Evolutionary conservation across 2,329 filamentous ascomycete genomes (phyloP), one percentile per base, ranked within the genome.

Genomic region (Diaporthe ampelina): DNA sequence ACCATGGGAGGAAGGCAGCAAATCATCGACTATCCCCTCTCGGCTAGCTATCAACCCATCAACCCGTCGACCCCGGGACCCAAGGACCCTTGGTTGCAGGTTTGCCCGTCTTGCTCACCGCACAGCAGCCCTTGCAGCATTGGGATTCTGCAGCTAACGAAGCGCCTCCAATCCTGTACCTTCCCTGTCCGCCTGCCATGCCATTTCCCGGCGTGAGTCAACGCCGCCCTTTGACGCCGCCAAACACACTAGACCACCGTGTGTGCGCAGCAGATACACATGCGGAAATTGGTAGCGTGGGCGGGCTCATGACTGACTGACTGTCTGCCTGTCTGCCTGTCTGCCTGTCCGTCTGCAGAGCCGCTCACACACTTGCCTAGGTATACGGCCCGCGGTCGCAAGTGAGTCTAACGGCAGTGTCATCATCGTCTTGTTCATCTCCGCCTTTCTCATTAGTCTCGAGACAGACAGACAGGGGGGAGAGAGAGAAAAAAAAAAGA

Each of bases 1-100:
- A 72, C 29, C 29, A 76, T 75, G 54, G 63, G 58, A 35, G 73
- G 59, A 75, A 77, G 70, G 74, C 74, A 57, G 43, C 52, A 54
- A 37, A 35, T 17, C 37, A 50, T 13, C 13, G 61, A 15, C 61
- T 45, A 35, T 58, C 29, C 52, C 56, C n/a, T 58, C 56, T 54
- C 70, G 45, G 68, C 8, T 73, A 19, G 17, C 43, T 45, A 19
- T 45, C 15, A 19, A 58, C 35, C 50, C 48, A 56, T 57, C 72
- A 26, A 35, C 37, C 61, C 54, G 8, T 45, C 72, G 40, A 35
- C 37, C 61, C 54, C 45, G 37, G 63, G 63, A 52, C 63, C 45
- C 45, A 61, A 52, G 63, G 63, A 52, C 63, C 63, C 45, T 70
- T 57, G 29, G 40, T 50, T 59, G 43, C 37, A 37, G 37, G 48